Conservation (phyloP, 2,329 filamentous ascomycete species). For the Coleophoma cylindrospora region DNA sequence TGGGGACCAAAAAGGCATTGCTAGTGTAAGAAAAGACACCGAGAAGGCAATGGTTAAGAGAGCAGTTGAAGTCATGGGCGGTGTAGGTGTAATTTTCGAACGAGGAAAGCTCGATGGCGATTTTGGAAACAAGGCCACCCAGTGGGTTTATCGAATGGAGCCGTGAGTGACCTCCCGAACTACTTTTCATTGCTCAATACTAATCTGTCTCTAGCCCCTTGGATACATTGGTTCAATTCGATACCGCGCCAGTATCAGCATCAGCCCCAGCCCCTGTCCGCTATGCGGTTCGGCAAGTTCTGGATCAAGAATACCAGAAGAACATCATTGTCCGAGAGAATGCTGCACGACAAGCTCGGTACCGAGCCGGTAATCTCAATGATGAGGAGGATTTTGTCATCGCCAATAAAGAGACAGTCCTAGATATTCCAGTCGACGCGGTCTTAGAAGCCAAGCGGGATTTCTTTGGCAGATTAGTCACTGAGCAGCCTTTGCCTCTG, state of each 20-base stretch:
- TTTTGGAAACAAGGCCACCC: conserved; percentile 47
- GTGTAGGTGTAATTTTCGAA: conserved; percentile 76
- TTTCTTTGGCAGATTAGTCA: conserved; percentile 77
- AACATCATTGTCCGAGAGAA: conserved; percentile 63
- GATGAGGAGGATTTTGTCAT: conserved; percentile 24
- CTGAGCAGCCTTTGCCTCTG: conserved; percentile 34
- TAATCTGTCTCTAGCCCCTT: conserved; percentile 43
- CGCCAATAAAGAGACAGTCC: conserved; percentile 16
- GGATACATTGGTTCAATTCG: conserved; percentile 73
- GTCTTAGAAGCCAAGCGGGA: conserved; percentile 58
- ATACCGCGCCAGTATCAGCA: conserved; percentile 53
- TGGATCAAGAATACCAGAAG: conserved; percentile 84
- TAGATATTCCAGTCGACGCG: conserved; percentile 8
- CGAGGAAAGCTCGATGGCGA: conserved; percentile 74
- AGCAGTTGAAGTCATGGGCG: conserved; percentile 77
- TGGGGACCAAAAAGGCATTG: conserved; percentile 59
- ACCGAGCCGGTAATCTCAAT: conserved; percentile 43
- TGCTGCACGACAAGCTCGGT: conserved; percentile 60
- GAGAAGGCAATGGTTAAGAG: conserved; percentile 78
- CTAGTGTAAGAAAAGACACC: conserved; percentile 80
- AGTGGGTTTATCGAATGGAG: conserved; percentile 92
- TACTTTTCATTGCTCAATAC: neutral
- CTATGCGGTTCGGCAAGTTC: conserved; percentile 89
- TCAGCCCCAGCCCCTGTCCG: conserved; percentile 65
- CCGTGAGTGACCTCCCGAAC: conserved; percentile 54